A percentile compares a stretch with the other conserved stretches of the same genome.
Evolutionary conservation across 2,329 filamentous ascomycete species (phyloP).

Genomic region (Trichoderma koningiopsis): DNA sequence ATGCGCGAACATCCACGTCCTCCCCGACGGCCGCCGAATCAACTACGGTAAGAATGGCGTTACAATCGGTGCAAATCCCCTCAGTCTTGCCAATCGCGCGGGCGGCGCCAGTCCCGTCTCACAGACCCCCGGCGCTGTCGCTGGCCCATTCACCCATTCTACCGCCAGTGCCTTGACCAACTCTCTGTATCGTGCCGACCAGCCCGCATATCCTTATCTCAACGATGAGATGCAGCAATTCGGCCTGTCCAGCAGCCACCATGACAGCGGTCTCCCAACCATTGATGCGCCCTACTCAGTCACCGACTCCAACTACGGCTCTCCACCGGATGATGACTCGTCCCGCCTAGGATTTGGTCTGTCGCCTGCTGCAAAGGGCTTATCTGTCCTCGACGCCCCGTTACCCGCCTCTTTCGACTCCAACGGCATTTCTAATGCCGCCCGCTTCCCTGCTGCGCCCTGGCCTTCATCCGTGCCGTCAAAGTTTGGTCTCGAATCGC

Average conservation of each 20-base stretch:
- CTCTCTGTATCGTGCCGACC: conserved; percentile 50
- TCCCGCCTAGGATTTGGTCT: conserved; percentile 69
- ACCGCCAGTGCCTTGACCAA: conserved; percentile 69
- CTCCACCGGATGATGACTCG: conserved; percentile 70
- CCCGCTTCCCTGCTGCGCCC: conserved; percentile 74
- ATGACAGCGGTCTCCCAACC: conserved; percentile 57
- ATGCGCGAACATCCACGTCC: conserved; percentile 93
- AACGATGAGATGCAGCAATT: conserved; percentile 42
- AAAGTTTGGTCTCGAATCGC: conserved; percentile 86
- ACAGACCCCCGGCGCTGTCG: conserved; percentile 44
- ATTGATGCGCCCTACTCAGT: conserved; percentile 63
- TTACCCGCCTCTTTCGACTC: conserved; percentile 95
- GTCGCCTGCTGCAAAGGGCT: conserved; percentile 70
- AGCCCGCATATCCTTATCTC: conserved; percentile 42
- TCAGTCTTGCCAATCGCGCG: conserved; percentile 64
- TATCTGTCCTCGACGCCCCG: conserved; percentile 93
- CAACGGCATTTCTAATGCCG: conserved; percentile 89
- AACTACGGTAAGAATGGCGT: conserved; percentile 75
- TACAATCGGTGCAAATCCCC: conserved; percentile 60
- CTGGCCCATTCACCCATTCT: conserved; percentile 52
- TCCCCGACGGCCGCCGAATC: conserved; percentile 89
- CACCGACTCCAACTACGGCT: conserved; percentile 70
- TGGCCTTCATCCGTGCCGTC: conserved; percentile 92
- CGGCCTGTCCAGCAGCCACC: conserved; percentile 36
- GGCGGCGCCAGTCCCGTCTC: conserved; percentile 52